Conservation (phyloP, 192 early-diverging fungal species). For the Mortierella alpina region DNA sequence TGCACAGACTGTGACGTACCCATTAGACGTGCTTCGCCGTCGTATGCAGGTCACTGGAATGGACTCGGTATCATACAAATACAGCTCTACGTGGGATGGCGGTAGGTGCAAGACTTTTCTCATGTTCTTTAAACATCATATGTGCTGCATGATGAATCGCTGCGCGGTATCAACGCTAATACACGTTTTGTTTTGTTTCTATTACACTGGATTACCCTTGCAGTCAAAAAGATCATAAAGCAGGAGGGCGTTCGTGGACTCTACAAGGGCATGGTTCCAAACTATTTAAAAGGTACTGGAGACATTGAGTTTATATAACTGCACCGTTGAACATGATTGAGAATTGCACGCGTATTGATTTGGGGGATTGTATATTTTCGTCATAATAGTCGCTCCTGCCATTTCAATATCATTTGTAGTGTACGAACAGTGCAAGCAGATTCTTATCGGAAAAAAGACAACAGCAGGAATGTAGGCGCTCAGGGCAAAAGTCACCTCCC, state of each 20-base stretch:
- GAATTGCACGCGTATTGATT: background rate
- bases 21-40: constrained; percentile 81
- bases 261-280: constrained; percentile 83
- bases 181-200: background rate
- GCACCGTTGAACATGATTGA: too few relatives aligned
- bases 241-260: constrained; percentile 77
- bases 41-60: constrained; percentile 85
- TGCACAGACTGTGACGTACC: constrained; percentile 86
- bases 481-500: too few relatives aligned
- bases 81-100: constrained; percentile 78
- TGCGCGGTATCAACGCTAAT: background rate
- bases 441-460: constrained; percentile 59
- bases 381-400: constrained; percentile 72
- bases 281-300: constrained; percentile 76
- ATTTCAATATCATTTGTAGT: constrained; percentile 87
- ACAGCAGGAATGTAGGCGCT: constrained; percentile 42
- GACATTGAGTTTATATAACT: background rate
- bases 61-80: constrained; percentile 75
- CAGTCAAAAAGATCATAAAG: constrained; percentile 63
- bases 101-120: constrained; percentile 27
- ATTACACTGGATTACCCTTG: background rate
- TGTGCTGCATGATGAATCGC: background rate
- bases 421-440: constrained; percentile 82
- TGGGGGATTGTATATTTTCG: background rate
- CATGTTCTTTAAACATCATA: background rate